phyloP scores from a whole-genome alignment of 2,329 filamentous ascomycete species.

The Aspergillus quadrilineatus region DNA sequence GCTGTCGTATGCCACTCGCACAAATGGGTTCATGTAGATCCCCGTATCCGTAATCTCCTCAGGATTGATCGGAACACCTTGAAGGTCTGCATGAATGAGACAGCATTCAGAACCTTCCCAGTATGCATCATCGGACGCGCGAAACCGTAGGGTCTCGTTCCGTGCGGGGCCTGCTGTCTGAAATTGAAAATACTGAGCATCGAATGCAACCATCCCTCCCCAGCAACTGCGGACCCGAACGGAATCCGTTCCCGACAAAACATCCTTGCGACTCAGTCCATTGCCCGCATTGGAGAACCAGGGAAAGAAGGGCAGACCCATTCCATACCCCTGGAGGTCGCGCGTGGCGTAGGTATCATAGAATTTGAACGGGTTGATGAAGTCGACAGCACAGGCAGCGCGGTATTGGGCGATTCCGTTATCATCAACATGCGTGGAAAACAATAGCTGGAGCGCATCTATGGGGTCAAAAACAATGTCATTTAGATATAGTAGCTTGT shows the following conservation, averaged over 20 bases:
- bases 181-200: constrained; percentile 46
- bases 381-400: constrained; percentile 73
- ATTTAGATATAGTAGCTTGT: constrained; percentile 63
- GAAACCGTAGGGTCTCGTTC: constrained; percentile 52
- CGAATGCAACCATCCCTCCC: constrained; percentile 67
- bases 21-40: constrained; percentile 73
- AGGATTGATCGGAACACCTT: constrained; percentile 33
- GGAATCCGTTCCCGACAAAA: constrained; percentile 57
- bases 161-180: constrained; percentile 4
- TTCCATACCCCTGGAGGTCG: constrained; percentile 66
- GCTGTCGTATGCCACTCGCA: constrained; percentile 67
- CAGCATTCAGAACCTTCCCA: constrained; percentile 68
- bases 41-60: constrained; percentile 49
- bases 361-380: constrained; percentile 69
- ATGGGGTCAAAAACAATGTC: constrained; percentile 64
- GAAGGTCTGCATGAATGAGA: constrained; percentile 54
- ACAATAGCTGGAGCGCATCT: constrained; percentile 61
- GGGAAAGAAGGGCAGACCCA: constrained; percentile 70
- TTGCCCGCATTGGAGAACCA: constrained; percentile 61
- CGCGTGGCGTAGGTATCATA: constrained; percentile 76
- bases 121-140: constrained; percentile 58
- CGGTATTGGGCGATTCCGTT: constrained; percentile 60
- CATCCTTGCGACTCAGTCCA: constrained; percentile 60
- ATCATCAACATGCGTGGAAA: constrained; percentile 55
- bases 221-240: constrained; percentile 73